Base-by-base conservation (phyloP, 768 basidiomycete genomes). In the Suillus subalutaceus region DNA sequence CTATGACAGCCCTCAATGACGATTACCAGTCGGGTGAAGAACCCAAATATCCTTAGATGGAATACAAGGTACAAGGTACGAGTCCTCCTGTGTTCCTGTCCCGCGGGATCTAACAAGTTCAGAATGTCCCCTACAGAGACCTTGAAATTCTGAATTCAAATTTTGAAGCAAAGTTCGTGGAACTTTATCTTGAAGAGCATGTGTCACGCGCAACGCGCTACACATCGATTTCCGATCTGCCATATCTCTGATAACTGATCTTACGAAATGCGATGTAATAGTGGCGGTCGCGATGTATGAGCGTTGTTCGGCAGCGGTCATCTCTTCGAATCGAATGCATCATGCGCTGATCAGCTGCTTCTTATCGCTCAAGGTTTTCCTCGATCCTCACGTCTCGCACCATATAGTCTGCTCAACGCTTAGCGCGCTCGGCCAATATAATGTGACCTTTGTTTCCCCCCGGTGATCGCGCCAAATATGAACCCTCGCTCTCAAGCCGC, bases 191-290 rank as follows among this genome's bases (percentile, higher is more conserved):
- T 56, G 12, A 37, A 37, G 55, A 6, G 1, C 55, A n/a, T 35
- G 55, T 35, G 20, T 35, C 55, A 56, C 35, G 32, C 35, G 55
- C 32, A 2, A 20, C 32, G 53, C 20, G 32, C 18, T 35, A 35
- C 53, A 30, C 52, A 56, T 56, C 32, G 20, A 56, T 32, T 56
- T 56, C 55, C 32, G 55, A 56, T 56, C 35, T 56, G 53, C 53
- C 53, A 55, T 55, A 5, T 26, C 40, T 26, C 32, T 23, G 58
- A 59, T 59, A 59, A 37, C 38, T 26, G 40, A 60, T 41, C 30
- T 60, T 60, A 60, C 59, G 59, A 20, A 60, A 43, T 43, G 41
- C 26, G 15, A 60, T 60, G 59, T 60, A 60, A 60, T 60, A 60
- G 59, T 43, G 59, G 59, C 59, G 59, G 26, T 60, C 26, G 59